Evolutionary conservation across 2,329 filamentous ascomycete genomes (phyloP).

Genomic region (Claviceps sorghi): DNA sequence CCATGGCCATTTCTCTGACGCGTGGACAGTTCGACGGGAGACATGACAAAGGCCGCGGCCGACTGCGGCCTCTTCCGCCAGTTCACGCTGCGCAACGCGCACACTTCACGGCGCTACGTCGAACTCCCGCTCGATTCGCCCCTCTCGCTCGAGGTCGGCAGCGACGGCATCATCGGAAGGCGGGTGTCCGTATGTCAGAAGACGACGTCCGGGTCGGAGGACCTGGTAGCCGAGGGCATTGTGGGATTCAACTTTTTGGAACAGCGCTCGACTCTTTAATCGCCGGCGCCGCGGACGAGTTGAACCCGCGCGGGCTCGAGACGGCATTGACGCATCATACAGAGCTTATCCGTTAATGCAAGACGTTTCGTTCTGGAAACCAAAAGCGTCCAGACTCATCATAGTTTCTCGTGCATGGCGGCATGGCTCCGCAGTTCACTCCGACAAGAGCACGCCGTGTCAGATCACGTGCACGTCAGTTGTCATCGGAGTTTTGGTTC

Average conservation of each 20-base stretch:
- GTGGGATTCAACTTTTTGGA: conserved; percentile 31
- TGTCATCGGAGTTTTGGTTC: not conserved
- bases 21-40: conserved; percentile 24
- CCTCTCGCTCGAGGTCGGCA: conserved; percentile 29
- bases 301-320: no score
- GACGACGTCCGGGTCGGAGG: conserved; percentile 10
- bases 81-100: conserved; percentile 17
- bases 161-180: conserved; percentile 32
- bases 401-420: no score
- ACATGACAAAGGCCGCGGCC: conserved; percentile 23
- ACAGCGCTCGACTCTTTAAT: conserved; percentile 1
- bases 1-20: not conserved
- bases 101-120: conserved; percentile 10
- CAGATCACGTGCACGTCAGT: not conserved
- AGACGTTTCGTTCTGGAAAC: no score
- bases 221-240: conserved; percentile 32
- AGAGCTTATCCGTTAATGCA: no score
- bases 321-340: no score
- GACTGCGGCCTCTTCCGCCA: conserved; percentile 29
- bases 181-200: conserved; percentile 27
- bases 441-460: no score
- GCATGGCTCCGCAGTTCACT: no score
- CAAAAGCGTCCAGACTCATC: no score
- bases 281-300: not conserved
- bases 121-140: conserved; percentile 23